Evolutionary conservation across 2,329 filamentous ascomycete genomes (phyloP).

Genomic region (Aspergillus sp.): DNA sequence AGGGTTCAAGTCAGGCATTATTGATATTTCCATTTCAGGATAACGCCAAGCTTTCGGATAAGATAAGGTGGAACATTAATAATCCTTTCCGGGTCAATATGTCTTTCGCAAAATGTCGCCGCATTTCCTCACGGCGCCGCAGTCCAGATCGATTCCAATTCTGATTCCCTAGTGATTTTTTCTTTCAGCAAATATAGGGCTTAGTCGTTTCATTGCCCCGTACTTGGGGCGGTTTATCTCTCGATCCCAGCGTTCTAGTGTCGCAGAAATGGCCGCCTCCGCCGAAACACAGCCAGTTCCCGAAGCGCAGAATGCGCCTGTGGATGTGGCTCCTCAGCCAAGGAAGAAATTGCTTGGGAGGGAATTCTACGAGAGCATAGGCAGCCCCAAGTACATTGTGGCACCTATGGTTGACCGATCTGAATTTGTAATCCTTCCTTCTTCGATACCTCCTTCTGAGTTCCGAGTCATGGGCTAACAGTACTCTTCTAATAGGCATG

Average conservation of each 20-base stretch:
- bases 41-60: slow-evolving; percentile 16
- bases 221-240: slow-evolving; percentile 19
- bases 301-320: slow-evolving; percentile 14
- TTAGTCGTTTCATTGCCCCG: slow-evolving; percentile 19
- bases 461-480: slow-evolving; percentile 4
- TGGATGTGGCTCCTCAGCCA: slow-evolving; percentile 7
- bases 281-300: slow-evolving; percentile 11
- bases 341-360: slow-evolving; percentile 66
- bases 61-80: slow-evolving; percentile 23
- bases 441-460: not conserved
- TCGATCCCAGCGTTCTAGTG: slow-evolving; percentile 3
- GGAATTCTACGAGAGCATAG: slow-evolving; percentile 91
- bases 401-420: slow-evolving; percentile 98
- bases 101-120: slow-evolving; percentile 13
- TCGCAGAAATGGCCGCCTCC: slow-evolving; percentile 22
- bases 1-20: not conserved
- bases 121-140: slow-evolving; percentile 3
- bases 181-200: slow-evolving; percentile 24
- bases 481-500: slow-evolving; percentile 60
- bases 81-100: slow-evolving; percentile 18
- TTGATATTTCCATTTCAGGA: slow-evolving; percentile 3
- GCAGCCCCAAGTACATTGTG: slow-evolving; percentile 80
- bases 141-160: slow-evolving; percentile 4
- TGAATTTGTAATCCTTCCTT: slow-evolving; percentile 67
- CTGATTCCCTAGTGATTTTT: slow-evolving; percentile 1